These are phyloP conservation scores for Chamaecrista fasciculata DNA, from an alignment of 306 rosid genomes.

Conservation along the genomic window DNA sequence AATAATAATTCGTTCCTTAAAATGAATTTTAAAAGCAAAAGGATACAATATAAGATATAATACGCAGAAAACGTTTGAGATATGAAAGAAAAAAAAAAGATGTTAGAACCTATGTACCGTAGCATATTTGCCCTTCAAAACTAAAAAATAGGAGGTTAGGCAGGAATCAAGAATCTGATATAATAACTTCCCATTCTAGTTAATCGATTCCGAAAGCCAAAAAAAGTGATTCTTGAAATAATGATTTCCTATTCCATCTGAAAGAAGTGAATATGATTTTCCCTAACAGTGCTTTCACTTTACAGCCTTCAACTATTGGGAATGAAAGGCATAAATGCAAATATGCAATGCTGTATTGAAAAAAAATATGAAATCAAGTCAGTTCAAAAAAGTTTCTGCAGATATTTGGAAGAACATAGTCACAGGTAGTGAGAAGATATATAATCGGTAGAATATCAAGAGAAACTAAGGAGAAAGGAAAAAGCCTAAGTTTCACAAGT, in stretches of 20 bases:
- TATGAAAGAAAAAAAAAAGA: background rate
- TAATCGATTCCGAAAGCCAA: background rate
- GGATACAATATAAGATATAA: too few relatives aligned
- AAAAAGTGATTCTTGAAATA: background rate
- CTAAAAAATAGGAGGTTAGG: background rate
- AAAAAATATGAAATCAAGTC: conserved; percentile 1
- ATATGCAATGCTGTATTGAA: background rate
- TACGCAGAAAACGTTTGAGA: background rate
- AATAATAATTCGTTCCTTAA: too few relatives aligned
- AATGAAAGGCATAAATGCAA: conserved; percentile 19
- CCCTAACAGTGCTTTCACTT: conserved; percentile 11
- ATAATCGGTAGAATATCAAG: background rate
- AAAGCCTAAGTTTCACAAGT: background rate
- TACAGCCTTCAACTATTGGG: conserved; percentile 1
- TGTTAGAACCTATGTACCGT: background rate
- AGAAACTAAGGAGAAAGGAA: conserved; percentile 23
- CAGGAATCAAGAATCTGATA: background rate
- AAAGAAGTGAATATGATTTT: conserved; percentile 1
- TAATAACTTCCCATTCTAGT: background rate
- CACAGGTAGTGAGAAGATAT: background rate
- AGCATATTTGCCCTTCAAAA: background rate
- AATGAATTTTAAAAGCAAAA: too few relatives aligned
- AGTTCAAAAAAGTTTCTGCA: background rate
- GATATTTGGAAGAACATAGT: background rate
- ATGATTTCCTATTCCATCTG: background rate